phyloP scores from a whole-genome alignment of 768 basidiomycete species.

The Termitomyces sp. region DNA sequence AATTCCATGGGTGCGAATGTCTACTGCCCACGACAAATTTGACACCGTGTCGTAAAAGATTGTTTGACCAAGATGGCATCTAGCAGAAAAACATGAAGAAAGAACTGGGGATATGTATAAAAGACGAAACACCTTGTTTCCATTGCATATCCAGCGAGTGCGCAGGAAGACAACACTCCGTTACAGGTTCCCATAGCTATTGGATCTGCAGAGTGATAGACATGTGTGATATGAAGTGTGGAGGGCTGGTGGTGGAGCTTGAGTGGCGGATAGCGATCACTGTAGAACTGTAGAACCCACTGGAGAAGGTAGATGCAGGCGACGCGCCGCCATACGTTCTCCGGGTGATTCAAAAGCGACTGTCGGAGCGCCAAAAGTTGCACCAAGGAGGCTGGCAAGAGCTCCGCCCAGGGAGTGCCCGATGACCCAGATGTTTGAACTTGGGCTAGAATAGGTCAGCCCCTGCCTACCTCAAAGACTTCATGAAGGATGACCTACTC shows the following conservation, averaged over 20 bases:
- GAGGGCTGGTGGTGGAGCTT: slow-evolving; percentile 45
- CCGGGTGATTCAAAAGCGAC: slow-evolving; percentile 90
- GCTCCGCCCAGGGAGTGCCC: slow-evolving; percentile 73
- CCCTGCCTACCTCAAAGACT: not conserved
- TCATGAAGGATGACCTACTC: slow-evolving; percentile 9
- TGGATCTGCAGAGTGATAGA: slow-evolving; percentile 94
- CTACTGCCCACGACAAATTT: slow-evolving; percentile 79
- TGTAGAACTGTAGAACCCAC: slow-evolving; percentile 33
- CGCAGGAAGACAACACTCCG: slow-evolving; percentile 75
- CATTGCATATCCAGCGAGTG: slow-evolving; percentile 85
- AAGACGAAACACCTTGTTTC: slow-evolving; percentile 53
- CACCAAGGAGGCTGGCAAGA: slow-evolving; percentile 75
- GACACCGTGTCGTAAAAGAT: slow-evolving; percentile 92
- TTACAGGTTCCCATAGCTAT: slow-evolving; percentile 89
- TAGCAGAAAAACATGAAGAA: slow-evolving; percentile 15
- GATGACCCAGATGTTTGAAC: slow-evolving; percentile 84
- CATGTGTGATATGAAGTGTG: slow-evolving; percentile 76
- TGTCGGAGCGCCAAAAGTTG: slow-evolving; percentile 84
- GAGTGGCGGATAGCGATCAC: not conserved
- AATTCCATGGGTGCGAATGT: slow-evolving; percentile 78
- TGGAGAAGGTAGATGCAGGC: slow-evolving; percentile 84
- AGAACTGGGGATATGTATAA: not conserved
- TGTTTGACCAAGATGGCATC: slow-evolving; percentile 82
- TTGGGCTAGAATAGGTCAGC: slow-evolving; percentile 36
- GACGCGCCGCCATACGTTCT: slow-evolving; percentile 70